Base-by-base conservation (phyloP, 1,284 basidiomycete species). In the Melanopsichium pennsylvanicum region DNA sequence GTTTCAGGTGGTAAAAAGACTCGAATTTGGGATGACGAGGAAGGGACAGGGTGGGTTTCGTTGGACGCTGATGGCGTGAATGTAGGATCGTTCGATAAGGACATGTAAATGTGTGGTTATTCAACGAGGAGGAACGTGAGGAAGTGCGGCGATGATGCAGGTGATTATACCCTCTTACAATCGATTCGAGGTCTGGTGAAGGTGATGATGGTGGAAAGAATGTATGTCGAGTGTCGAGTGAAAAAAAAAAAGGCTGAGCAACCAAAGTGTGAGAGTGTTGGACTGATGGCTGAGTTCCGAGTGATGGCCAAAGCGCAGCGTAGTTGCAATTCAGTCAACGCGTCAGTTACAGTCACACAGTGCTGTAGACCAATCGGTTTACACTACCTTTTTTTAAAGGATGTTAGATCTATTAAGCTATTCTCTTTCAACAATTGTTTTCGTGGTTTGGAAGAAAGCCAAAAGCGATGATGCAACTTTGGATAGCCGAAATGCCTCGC, bases 1-100 rank as follows among this genome's bases (percentile, higher is more conserved):
- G 51, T 18, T 13, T 41, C 33, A 12, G 63, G 52, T 15, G 63
- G 56, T 0, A 50, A 47, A 13, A 51, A 60, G 36, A 60, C 51
- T 44, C 47, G 32, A 3, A 49, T 33, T 2, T 18, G 22, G 10
- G 41, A 6, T 2, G 27, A 16, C 12, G 55, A 16, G 9, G 42
- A 31, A 9, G 47, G 36, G 1, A 31, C 15, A 5, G 49, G n/a
- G n/a, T n/a, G n/a, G n/a, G n/a, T n/a, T n/a, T n/a, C n/a, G n/a
- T n/a, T n/a, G n/a, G n/a, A n/a, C n/a, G n/a, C 6, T 31, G 39
- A 16, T 12, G 15, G 29, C 9, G 16, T 29, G 15, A 12, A 7
- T 38, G 7, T 16, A n/a, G n/a, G n/a, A n/a, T n/a, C n/a, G n/a
- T n/a, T n/a, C n/a, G n/a, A n/a, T n/a, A n/a, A n/a, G n/a, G n/a